Conservation (phyloP, 73 alveolate genomes). For the Tetrahymena borealis region DNA sequence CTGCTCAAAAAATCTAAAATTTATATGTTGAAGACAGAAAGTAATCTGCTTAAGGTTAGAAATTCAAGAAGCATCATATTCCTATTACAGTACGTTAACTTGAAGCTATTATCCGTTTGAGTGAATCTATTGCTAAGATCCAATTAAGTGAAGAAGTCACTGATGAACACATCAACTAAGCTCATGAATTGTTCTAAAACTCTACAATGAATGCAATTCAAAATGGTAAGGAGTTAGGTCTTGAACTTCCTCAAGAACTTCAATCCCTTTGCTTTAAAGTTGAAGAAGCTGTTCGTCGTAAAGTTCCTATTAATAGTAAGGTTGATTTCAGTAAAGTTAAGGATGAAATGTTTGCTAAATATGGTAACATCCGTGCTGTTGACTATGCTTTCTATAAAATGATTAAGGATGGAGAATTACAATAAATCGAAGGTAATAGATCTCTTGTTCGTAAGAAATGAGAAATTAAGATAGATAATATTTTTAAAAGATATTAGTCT, state of each 20-base stretch:
- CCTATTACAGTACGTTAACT: slow-evolving; percentile 98
- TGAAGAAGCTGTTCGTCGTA: slow-evolving; percentile 88
- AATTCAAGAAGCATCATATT: slow-evolving; percentile 62
- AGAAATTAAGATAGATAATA: too few species aligned
- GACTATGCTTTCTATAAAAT: not conserved
- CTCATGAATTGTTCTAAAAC: slow-evolving; percentile 95
- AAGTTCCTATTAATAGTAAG: slow-evolving; percentile 70
- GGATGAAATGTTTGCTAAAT: not conserved
- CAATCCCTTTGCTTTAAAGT: slow-evolving; percentile 62
- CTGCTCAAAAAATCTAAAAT: slow-evolving; percentile 83
- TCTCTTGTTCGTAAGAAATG: not conserved
- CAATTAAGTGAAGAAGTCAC: slow-evolving; percentile 82
- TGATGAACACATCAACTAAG: slow-evolving; percentile 96
- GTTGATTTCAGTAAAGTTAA: not conserved
- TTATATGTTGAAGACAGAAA: slow-evolving; percentile 92
- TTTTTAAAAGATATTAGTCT: too few species aligned
- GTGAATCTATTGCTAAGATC: slow-evolving; percentile 99
- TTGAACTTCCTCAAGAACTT: slow-evolving; percentile 71
- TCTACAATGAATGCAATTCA: slow-evolving; percentile 94
- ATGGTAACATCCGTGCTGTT: not conserved
- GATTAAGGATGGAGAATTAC: not conserved
- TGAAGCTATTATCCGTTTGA: slow-evolving; percentile 98
- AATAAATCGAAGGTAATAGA: not conserved
- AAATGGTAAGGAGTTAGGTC: slow-evolving; percentile 66
- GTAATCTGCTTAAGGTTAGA: slow-evolving; percentile 56